phyloP scores from a whole-genome alignment of 768 basidiomycete genomes.

The Suillus brevipes region DNA sequence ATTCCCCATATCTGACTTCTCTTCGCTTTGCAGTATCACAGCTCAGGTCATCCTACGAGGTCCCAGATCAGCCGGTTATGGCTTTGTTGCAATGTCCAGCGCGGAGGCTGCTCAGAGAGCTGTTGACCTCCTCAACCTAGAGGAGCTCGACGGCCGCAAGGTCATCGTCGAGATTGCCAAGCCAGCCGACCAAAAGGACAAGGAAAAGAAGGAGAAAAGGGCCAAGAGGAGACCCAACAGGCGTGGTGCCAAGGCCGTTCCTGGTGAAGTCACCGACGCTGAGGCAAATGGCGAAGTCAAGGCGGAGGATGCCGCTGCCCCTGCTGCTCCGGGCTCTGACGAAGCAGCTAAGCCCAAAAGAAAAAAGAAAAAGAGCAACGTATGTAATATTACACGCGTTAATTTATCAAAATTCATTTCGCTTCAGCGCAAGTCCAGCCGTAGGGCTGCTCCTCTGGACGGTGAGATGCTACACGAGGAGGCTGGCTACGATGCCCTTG shows the following conservation, averaged over 20 bases:
- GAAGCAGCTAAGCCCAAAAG: slow-evolving; percentile 71
- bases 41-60: slow-evolving; percentile 87
- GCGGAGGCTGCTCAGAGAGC: slow-evolving; percentile 85
- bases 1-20: slow-evolving; percentile 12
- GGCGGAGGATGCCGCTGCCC: slow-evolving; percentile 48
- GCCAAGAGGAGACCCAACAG: slow-evolving; percentile 81
- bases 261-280: slow-evolving; percentile 87
- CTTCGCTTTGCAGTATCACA: slow-evolving; percentile 54
- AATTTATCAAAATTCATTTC: slow-evolving; percentile 17
- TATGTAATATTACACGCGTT: slow-evolving; percentile 28
- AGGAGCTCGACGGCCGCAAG: slow-evolving; percentile 84
- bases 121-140: slow-evolving; percentile 81
- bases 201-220: slow-evolving; percentile 74
- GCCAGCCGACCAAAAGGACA: slow-evolving; percentile 84
- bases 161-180: slow-evolving; percentile 94
- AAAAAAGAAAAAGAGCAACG: slow-evolving; percentile 73
- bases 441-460: slow-evolving; percentile 37
- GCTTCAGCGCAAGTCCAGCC: slow-evolving; percentile 56
- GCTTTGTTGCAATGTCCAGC: slow-evolving; percentile 83
- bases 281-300: slow-evolving; percentile 80
- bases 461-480: slow-evolving; percentile 29
- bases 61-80: slow-evolving; percentile 85
- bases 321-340: slow-evolving; percentile 46
- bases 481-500: slow-evolving; percentile 32
- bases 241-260: slow-evolving; percentile 83